Base-by-base conservation (phyloP, 441 rosid species). In the Populus hybrid region DNA sequence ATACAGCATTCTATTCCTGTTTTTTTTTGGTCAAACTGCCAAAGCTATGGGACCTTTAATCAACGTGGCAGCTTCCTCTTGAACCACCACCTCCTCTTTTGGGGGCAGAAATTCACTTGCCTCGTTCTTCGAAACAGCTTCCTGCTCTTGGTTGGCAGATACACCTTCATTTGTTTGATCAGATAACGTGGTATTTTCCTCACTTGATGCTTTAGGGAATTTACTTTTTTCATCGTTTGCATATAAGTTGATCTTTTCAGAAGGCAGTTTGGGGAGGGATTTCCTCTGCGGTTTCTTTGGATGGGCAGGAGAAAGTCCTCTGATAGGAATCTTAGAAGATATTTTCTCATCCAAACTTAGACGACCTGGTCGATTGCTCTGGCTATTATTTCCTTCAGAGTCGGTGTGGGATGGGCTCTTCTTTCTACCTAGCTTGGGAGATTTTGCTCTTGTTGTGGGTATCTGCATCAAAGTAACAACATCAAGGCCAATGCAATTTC, bases 391-490 rank as follows among this genome's bases (percentile, higher is more conserved):
- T 84, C 81, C 94, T 84, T 89, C 94, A 61, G 88, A 71, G 50
- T 92, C 97, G 5, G 65, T 79, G 20, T 78, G 67, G 32, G 82
- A 70, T 10, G 86, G 77, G 82, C 81, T 86, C 88, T 96, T 96
- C 81, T 77, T 96, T 74, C 99, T 78, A 71, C 99, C 99, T 40
- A 96, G 93, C 82, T 94, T 96, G 16, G 99, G 99, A 84, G 99
- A 96, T 87, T 92, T 96, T 14, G 99, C 89, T 84, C 98, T 90
- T 63, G 99, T 96, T 69, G 97, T 73, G 21, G 98, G 99, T 85
- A 96, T 89, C 99, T 96, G 86, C 86, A 76, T 74, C 75, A 70
- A 77, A 71, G 72, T 70, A 81, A 80, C 28, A 64, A 38, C 65
- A 82, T 53, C 72, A 78, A 79, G 53, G 50, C 76, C 65, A 80